Base-by-base conservation (phyloP, 1,284 basidiomycete genomes). In the Ceratobasidium sp. region DNA sequence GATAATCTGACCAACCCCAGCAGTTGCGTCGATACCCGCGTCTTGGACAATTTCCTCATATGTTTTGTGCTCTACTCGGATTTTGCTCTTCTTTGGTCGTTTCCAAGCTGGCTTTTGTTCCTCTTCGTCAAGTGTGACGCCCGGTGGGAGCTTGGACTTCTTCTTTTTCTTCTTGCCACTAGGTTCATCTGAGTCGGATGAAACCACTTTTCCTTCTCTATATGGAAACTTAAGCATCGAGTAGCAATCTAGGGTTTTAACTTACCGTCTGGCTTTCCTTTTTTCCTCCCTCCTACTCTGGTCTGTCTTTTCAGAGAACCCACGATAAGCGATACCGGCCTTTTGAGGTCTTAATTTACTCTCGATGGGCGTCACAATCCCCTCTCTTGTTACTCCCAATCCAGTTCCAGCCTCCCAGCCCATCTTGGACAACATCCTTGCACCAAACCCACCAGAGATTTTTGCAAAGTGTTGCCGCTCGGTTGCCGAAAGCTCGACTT, bases 1-100 rank as follows among this genome's bases (percentile, higher is more conserved):
- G 67, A 97, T 92, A 39, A 98, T 96, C 76, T 91, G 88, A 1
- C 94, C 95, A 57, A 95, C 80, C 0, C 89, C 88, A 2, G 88
- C 77, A 3, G 84, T 77, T 1, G 84, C 82, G 43, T 89, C 86
- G 74, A 86, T 84, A 0, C 91, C 92, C 23, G 91, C 89, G 79
- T 96, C 95, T 2, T 92, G 91, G 55, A 98, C 80, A 71, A 98
- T 93, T 80, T 98, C 88, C 80, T 98, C 96, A 78, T 97, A 98
- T 0, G 94, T 95, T 84, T 96, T 96, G 83, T 97, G 94, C 78
- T 95, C 89, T 30, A 96, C 84, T 80, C 89, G 93, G 32, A 87
- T 88, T 82, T 95, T 97, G 73, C 88, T 84, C 79, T 92, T 94
- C 83, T 88, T 92, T 21, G 92, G 89, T 75, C 87, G 89, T 82